phyloP scores from a whole-genome alignment of 345 rosid genomes.

The Moricandia moricandioides region DNA sequence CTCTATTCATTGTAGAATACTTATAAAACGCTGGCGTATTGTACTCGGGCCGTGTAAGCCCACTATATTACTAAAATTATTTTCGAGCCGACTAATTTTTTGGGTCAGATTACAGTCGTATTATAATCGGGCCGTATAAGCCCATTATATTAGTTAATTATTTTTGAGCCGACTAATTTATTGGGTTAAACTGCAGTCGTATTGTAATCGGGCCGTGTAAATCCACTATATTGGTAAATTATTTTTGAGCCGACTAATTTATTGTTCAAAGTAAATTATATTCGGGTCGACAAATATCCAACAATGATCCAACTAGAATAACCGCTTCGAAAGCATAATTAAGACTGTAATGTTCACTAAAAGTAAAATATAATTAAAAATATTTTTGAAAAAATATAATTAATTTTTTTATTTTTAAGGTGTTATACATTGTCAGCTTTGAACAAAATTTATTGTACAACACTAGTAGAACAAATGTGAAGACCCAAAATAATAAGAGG shows the following conservation, averaged over 20 bases:
- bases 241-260: no score
- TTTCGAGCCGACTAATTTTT: background rate
- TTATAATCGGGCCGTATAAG: background rate
- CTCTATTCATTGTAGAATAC: slow-evolving; percentile 13
- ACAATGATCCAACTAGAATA: background rate
- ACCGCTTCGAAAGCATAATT: background rate
- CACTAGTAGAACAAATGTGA: background rate
- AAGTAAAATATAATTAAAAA: no score
- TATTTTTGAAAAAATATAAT: no score
- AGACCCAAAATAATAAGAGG: background rate
- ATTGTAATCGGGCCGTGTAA: background rate
- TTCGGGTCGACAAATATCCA: background rate
- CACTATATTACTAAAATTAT: background rate
- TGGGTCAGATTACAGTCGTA: background rate
- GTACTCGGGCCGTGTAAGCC: background rate
- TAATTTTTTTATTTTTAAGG: background rate
- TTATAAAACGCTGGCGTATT: background rate
- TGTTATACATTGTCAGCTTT: background rate
- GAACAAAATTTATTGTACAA: background rate
- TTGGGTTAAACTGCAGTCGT: background rate
- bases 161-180: background rate
- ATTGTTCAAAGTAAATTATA: no score
- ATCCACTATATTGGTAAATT: background rate
- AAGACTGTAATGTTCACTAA: background rate
- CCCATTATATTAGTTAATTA: background rate